Evolutionary conservation across 2,329 filamentous ascomycete genomes (phyloP).

Genomic region (Aurifilum marmelostoma): DNA sequence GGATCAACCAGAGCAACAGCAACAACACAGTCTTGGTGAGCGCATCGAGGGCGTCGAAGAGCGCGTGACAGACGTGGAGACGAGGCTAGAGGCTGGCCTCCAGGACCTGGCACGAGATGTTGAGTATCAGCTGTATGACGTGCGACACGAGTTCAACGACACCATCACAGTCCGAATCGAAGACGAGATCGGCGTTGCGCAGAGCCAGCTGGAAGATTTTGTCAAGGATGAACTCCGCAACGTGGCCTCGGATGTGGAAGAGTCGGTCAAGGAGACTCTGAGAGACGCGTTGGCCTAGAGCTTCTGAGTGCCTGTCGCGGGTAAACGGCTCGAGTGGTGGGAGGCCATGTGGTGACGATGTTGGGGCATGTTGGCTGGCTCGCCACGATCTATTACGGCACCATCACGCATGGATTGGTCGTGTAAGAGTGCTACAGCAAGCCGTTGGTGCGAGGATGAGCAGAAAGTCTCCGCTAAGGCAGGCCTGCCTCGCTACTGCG

Average conservation of each 20-base stretch:
- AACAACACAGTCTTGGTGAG: slow-evolving; percentile 9
- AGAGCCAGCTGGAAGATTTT: slow-evolving; percentile 27
- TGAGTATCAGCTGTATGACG: slow-evolving; percentile 22
- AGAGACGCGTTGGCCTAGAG: slow-evolving; percentile 19
- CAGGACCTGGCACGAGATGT: slow-evolving; percentile 19
- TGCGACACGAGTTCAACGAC: slow-evolving; percentile 22
- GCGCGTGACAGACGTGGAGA: slow-evolving; percentile 20
- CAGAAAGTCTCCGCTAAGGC: not conserved
- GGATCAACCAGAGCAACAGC: not conserved
- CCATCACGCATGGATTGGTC: no score
- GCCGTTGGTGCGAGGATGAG: no score
- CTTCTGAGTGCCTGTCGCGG: not conserved
- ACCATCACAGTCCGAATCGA: slow-evolving; percentile 22
- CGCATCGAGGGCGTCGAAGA: slow-evolving; percentile 21
- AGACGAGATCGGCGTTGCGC: slow-evolving; percentile 27
- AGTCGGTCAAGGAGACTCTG: slow-evolving; percentile 22
- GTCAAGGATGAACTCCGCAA: slow-evolving; percentile 26
- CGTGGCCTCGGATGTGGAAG: slow-evolving; percentile 25
- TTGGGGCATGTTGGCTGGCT: not conserved
- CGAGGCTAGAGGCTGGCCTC: slow-evolving; percentile 21
- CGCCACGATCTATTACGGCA: not conserved
- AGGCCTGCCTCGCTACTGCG: not conserved
- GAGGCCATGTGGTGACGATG: not conserved
- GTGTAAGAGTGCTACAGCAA: not conserved
- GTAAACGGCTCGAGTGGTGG: not conserved